Conservation (phyloP, 371 early-diverging fungal species). For the Apophysomyces ossiformis region DNA sequence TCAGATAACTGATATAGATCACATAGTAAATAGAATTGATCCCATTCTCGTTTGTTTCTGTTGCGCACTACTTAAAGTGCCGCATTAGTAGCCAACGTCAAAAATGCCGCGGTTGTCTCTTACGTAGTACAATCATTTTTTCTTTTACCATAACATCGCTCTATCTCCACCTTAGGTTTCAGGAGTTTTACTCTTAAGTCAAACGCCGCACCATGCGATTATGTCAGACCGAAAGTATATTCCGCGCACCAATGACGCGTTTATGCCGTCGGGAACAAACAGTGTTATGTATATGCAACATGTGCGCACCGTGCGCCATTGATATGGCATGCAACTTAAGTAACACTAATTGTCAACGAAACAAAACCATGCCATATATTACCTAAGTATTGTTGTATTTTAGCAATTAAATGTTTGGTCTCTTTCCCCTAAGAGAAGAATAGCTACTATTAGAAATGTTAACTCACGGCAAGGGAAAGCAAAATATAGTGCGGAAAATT, state of each 20-base stretch:
- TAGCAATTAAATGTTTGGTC: too few species aligned
- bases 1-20: background rate
- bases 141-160: background rate
- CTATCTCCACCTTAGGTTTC: background rate
- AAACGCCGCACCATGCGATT: background rate
- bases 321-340: too few species aligned
- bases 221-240: background rate
- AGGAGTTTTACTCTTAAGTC: background rate
- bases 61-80: background rate
- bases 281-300: background rate
- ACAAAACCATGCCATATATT: too few species aligned
- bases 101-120: background rate
- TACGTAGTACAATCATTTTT: background rate
- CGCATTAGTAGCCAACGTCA: background rate
- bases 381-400: too few species aligned
- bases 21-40: too few species aligned
- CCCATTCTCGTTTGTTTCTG: background rate
- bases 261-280: background rate
- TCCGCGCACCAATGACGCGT: background rate
- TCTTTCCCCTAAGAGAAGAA: too few species aligned
- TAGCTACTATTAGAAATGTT: too few species aligned
- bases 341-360: too few species aligned
- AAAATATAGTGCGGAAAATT: too few species aligned
- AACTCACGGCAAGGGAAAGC: too few species aligned
- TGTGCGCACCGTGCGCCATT: conserved; percentile 6